Conservation (phyloP, 768 basidiomycete genomes). For the Lentinula detonsa region DNA sequence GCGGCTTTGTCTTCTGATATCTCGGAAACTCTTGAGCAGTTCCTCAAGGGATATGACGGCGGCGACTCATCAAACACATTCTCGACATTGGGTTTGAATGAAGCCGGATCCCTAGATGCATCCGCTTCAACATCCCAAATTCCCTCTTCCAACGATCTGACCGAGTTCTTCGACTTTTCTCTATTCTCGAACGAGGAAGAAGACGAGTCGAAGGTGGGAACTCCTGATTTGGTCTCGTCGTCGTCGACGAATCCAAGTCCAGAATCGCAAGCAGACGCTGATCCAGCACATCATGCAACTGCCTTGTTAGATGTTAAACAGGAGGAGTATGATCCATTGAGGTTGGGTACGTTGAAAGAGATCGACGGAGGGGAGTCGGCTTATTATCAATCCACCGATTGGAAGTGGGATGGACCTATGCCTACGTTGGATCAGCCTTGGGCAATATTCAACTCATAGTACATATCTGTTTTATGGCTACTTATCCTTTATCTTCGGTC, state of each 20-base stretch:
- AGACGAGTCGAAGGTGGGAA: constrained; percentile 56
- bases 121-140: constrained; percentile 17
- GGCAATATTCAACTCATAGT: constrained; percentile 62
- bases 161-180: constrained; percentile 67
- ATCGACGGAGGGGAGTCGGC: constrained; percentile 72
- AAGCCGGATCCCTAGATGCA: constrained; percentile 20
- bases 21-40: constrained; percentile 54
- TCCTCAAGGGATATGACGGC: constrained; percentile 49
- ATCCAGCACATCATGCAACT: constrained; percentile 38
- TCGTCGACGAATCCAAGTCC: constrained; percentile 77
- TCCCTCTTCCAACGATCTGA: constrained; percentile 40
- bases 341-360: constrained; percentile 59
- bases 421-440: constrained; percentile 59
- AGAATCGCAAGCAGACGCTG: constrained; percentile 63
- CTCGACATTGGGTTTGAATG: constrained; percentile 27
- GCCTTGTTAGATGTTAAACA: constrained; percentile 41
- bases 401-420: constrained; percentile 76
- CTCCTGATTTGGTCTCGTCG: constrained; percentile 65
- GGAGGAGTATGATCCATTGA: constrained; percentile 52
- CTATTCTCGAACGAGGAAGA: constrained; percentile 57
- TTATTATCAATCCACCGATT: constrained; percentile 55
- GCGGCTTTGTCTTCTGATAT: constrained; percentile 42
- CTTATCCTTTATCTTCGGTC: constrained; percentile 14
- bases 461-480: constrained; percentile 24
- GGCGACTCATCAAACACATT: constrained; percentile 30